These are phyloP conservation scores for Astraeus odoratus DNA, from an alignment of 768 basidiomycete genomes.

Conservation along the genomic window DNA sequence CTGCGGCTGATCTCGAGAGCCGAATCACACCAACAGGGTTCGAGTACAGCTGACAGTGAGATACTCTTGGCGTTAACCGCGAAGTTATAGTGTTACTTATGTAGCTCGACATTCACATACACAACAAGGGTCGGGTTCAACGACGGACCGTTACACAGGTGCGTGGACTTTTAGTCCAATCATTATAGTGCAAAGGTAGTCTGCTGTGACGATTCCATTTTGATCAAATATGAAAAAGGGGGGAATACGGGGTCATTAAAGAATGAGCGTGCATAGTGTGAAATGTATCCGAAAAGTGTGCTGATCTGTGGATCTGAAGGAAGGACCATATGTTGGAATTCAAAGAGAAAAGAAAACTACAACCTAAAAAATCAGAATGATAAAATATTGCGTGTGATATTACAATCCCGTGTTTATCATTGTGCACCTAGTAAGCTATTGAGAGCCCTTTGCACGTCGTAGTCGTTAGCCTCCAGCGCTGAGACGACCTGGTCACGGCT, in stretches of 20 bases:
- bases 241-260: conserved; percentile 1
- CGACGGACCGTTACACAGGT: too few relatives aligned
- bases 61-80: background rate
- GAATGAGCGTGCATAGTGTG: conserved; percentile 22
- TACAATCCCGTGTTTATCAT: conserved; percentile 7
- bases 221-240: background rate
- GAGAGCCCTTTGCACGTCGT: conserved; percentile 73
- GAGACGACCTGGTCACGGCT: conserved; percentile 71
- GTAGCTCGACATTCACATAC: too few relatives aligned
- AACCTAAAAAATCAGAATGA: conserved; percentile 12
- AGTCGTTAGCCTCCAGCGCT: conserved; percentile 79
- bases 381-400: conserved; percentile 11
- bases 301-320: conserved; percentile 10
- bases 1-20: too few relatives aligned
- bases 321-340: conserved; percentile 6
- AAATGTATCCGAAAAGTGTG: conserved; percentile 6
- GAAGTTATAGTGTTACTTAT: too few relatives aligned
- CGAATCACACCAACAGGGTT: background rate
- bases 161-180: too few relatives aligned
- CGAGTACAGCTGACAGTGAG: background rate
- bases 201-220: background rate
- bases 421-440: conserved; percentile 57
- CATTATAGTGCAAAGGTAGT: too few relatives aligned
- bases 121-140: too few relatives aligned
- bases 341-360: conserved; percentile 11